phyloP scores from a whole-genome alignment of 164 flowering plant species.

The Malania oleifera region DNA sequence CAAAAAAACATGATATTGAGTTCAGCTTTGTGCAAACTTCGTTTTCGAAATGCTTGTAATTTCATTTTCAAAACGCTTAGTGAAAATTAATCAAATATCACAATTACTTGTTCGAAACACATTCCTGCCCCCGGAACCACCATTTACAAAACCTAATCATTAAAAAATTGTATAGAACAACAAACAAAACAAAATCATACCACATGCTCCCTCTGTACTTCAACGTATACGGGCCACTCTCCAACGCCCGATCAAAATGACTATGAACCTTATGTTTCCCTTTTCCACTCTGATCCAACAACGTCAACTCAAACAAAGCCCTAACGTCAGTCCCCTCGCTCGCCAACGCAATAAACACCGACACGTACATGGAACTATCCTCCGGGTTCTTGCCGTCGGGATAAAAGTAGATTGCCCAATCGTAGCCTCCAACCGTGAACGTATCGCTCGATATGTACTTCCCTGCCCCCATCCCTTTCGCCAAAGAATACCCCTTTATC shows the following conservation, averaged over 20 bases:
- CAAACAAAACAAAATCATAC: constrained; percentile 28
- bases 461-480: constrained; percentile 83
- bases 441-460: constrained; percentile 63
- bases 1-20: neutral
- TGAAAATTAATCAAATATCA: no score
- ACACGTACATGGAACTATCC: constrained; percentile 65
- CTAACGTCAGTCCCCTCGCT: constrained; percentile 81
- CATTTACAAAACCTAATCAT: neutral
- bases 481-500: constrained; percentile 73
- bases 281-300: constrained; percentile 79
- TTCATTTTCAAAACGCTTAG: no score
- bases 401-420: constrained; percentile 90
- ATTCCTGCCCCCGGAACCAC: neutral
- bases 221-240: constrained; percentile 76
- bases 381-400: constrained; percentile 90
- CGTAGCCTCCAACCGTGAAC: constrained; percentile 76
- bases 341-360: constrained; percentile 76
- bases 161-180: neutral
- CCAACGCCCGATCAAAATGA: constrained; percentile 73
- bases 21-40: no score
- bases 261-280: constrained; percentile 81
- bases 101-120: no score
- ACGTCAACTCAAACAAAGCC: constrained; percentile 71
- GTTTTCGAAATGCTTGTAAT: no score
- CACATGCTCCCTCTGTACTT: constrained; percentile 93